Base-by-base conservation (phyloP, 1,284 basidiomycete species). In the Paramarasmius palmivorus region DNA sequence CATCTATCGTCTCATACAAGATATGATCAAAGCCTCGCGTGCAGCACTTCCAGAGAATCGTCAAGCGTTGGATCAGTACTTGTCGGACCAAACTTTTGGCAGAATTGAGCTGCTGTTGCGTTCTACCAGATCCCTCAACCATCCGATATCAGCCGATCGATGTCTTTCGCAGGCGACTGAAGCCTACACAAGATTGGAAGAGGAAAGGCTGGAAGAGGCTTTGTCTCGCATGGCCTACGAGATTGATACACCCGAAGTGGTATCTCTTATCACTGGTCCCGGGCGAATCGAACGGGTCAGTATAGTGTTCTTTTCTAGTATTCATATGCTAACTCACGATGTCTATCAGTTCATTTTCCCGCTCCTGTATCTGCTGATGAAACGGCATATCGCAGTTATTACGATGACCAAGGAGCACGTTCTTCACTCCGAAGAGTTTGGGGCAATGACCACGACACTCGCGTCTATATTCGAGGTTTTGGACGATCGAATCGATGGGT, bases 81-180 rank as follows among this genome's bases (percentile, higher is more conserved):
- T 76, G 20, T 62, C 63, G 35, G 62, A 69, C 48, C 51, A 60
- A 0, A 68, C 63, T 3, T 70, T 73, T 39, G 68, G 62, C 61
- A 57, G 67, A 37, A 63, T 73, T 6, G 73, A 74, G 49, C 62
- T 70, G 12, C 58, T 75, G 1, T 59, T 75, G 14, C 67, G 72
- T 8, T 71, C 68, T 3, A 72, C 70, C 42, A 54, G 52, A 38
- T 41, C 59, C 9, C 35, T 49, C 6, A 36, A 47, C 29, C 49
- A 53, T 40, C 19, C 32, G 12, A 20, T 22, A 15, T 9, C 10
- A 39, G 29, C 14, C 12, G 52, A 54, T 26, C 6, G 12, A 8
- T 19, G 49, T 8, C 20, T 57, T 40, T 26, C 23, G 36, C 50
- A 54, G 26, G 36, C 61, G 6, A 53, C 55, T 1, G 46, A 60